phyloP scores from a whole-genome alignment of 2,329 filamentous ascomycete species.

The Scopulariopsis brevicaulis region DNA sequence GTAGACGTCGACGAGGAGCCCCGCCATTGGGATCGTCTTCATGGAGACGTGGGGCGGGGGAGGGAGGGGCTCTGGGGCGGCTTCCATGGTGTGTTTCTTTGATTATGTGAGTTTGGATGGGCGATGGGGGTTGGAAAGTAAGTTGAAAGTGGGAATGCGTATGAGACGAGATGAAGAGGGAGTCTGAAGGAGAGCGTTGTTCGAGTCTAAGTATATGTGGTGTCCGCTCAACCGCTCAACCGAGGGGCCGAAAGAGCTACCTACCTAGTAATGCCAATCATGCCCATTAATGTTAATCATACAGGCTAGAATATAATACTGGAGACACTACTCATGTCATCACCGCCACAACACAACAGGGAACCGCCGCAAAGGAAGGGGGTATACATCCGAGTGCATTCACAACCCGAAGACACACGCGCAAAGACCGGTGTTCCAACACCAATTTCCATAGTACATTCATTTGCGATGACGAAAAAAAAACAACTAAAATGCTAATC shows the following conservation, averaged over 20 bases:
- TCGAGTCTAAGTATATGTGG: not conserved
- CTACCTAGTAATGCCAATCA: not conserved
- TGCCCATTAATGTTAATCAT: not conserved
- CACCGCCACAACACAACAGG: not conserved
- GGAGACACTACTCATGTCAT: not conserved
- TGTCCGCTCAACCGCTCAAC: not conserved
- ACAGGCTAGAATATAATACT: not conserved
- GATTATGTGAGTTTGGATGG: not conserved
- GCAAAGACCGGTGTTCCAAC: not conserved
- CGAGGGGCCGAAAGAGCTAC: not conserved
- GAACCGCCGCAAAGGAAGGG: not conserved
- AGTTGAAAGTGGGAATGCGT: not conserved
- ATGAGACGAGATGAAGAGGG: not conserved
- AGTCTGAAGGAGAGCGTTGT: not conserved
- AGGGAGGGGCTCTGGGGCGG: conserved; percentile 15
- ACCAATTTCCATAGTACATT: not conserved
- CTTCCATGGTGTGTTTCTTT: not conserved
- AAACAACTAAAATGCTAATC: not conserved
- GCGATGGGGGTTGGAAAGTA: not conserved
- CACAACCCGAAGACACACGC: not conserved
- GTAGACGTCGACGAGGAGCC: conserved; percentile 69
- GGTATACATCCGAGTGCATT: conserved; percentile 1
- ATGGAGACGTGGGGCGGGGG: conserved; percentile 44
- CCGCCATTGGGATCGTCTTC: conserved; percentile 60
- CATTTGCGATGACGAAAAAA: not conserved